These are phyloP conservation scores for Oemleria cerasiformis DNA, from an alignment of 306 rosid genomes.

Conservation along the genomic window DNA sequence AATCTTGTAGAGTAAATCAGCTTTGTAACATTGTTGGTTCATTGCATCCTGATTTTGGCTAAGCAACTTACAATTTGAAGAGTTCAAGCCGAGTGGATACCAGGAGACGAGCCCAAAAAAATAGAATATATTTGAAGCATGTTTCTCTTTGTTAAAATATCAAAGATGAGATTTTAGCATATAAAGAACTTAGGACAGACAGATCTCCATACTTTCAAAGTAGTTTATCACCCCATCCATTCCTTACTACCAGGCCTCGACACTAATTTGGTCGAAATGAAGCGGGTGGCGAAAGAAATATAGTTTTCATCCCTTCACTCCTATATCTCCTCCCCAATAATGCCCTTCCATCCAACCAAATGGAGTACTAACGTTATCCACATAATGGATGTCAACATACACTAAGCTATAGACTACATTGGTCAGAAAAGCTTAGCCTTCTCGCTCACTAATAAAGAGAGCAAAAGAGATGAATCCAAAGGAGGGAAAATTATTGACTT, in stretches of 20 bases:
- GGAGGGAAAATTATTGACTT: no score
- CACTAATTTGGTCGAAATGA: neutral
- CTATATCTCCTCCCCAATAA: neutral
- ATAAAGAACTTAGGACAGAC: no score
- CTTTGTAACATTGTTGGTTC: slow-evolving; percentile 15
- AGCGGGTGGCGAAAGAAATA: no score
- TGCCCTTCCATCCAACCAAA: neutral
- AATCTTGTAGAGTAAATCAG: slow-evolving; percentile 21
- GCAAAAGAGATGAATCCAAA: no score
- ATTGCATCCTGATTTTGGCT: slow-evolving; percentile 18
- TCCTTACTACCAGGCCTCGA: neutral
- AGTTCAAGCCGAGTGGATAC: neutral
- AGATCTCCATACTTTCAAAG: neutral
- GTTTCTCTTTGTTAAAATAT: neutral
- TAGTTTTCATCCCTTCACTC: neutral
- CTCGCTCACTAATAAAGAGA: neutral
- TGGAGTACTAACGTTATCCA: neutral
- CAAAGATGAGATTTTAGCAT: neutral
- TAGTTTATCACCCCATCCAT: neutral
- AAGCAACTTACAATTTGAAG: slow-evolving; percentile 1
- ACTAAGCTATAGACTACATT: neutral
- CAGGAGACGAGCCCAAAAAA: neutral
- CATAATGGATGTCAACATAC: neutral
- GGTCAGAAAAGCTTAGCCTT: neutral
- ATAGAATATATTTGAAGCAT: neutral